Conservation (phyloP, 1,284 basidiomycete genomes). For the Termitomyces sp. region DNA sequence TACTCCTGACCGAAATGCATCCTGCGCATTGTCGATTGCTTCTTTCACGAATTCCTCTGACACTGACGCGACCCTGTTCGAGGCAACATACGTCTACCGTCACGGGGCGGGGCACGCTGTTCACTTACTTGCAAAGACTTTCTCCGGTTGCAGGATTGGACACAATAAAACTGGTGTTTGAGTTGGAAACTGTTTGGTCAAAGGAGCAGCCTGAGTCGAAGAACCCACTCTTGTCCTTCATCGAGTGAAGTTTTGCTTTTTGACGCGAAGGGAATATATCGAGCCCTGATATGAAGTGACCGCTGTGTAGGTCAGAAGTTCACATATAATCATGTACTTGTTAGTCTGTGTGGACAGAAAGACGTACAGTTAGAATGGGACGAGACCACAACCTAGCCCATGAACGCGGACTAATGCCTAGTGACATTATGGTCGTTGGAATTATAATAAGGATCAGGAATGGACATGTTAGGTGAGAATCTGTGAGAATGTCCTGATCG, state of each 20-base stretch:
- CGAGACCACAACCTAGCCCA: not conserved
- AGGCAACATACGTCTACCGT: not conserved
- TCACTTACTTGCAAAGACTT: slow-evolving; percentile 51
- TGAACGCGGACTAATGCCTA: not conserved
- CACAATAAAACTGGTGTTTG: slow-evolving; percentile 39
- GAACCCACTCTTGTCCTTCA: slow-evolving; percentile 16
- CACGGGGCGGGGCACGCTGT: not conserved
- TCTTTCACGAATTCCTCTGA: slow-evolving; percentile 42
- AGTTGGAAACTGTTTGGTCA: not conserved
- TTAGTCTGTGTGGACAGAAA: not conserved
- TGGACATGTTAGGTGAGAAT: not conserved
- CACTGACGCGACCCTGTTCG: slow-evolving; percentile 28
- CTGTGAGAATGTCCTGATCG: not conserved
- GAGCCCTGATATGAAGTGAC: slow-evolving; percentile 15
- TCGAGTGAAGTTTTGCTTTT: not conserved
- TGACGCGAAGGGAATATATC: slow-evolving; percentile 15
- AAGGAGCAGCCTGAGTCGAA: not conserved
- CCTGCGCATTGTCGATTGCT: slow-evolving; percentile 52
- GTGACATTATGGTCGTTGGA: not conserved
- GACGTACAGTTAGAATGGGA: not conserved
- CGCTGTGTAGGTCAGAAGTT: slow-evolving; percentile 7
- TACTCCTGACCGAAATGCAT: slow-evolving; percentile 53
- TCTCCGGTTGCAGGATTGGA: slow-evolving; percentile 65
- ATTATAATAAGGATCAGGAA: not conserved
- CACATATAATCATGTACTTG: not conserved